Base-by-base conservation (phyloP, 2,329 filamentous ascomycete species). In the Bipolaris cookei region DNA sequence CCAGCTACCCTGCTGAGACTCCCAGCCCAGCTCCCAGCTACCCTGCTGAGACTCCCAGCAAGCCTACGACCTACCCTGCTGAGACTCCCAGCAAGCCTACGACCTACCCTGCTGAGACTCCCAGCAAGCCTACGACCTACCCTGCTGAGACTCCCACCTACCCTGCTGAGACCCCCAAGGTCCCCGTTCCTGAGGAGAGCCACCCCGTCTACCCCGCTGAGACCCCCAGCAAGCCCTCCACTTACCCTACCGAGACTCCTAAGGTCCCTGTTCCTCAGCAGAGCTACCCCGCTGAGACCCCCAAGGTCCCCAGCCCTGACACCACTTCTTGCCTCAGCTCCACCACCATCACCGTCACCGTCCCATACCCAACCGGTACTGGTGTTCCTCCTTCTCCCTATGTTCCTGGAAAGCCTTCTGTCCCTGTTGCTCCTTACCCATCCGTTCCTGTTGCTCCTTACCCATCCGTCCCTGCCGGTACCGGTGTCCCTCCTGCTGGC, bases 271-370 rank as follows among this genome's bases (percentile, higher is more conserved):
- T 44, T 32, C 52, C 52, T 18, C 13, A 25, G 39, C 21, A 43
- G 39, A 43, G 39, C 25, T 50, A 52, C 54, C 47, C 42, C 11
- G 37, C 41, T 47, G 35, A 35, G 45, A 49, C 25, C 35, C 60
- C 64, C 35, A 34, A 50, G 41, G 54, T 57, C 18, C 54, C 54
- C 32, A 56, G 58, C 35, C 57, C 62, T 41, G 56, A 50, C 49
- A 51, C 66, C 47, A 59, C 65, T 47, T 63, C 63, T 54, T 80
- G 78, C 59, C 70, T 73, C 45, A 74, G 77, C 68, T 79, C 76
- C 67, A 69, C 71, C 56, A 81, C 80, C 61, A 70, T 76, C 62
- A 73, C 76, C 55, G 70, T 80, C 61, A 81, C 79, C 42, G 65
- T 81, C 61, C 73, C 71, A 23, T 67, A 70, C 68, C 72, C 73